phyloP scores from a whole-genome alignment of 805 yeast genomes.

The Isabelozyma gotoi region DNA sequence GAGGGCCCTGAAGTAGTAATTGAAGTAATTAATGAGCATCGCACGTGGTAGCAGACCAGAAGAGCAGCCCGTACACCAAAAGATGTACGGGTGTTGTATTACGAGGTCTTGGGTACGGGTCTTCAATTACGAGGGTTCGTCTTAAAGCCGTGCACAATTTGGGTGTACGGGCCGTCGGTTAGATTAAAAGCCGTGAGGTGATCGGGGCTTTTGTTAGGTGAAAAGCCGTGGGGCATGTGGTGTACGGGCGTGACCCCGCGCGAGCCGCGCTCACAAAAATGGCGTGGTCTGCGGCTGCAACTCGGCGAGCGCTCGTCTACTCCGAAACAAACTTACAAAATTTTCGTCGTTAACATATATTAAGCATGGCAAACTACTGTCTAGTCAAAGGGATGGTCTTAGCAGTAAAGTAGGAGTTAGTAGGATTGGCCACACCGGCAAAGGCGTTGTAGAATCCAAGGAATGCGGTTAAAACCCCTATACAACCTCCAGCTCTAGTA shows the following conservation, averaged over 20 bases:
- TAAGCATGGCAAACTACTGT: background rate
- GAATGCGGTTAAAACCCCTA: slow-evolving; percentile 41
- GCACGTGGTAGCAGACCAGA: too few relatives aligned
- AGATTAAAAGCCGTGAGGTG: too few relatives aligned
- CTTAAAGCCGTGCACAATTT: too few relatives aligned
- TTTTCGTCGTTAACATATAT: background rate
- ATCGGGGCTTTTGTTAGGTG: too few relatives aligned
- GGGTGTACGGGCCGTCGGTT: too few relatives aligned
- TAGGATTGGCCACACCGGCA: slow-evolving; percentile 35
- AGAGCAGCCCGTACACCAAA: too few relatives aligned
- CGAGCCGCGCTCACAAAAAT: too few relatives aligned
- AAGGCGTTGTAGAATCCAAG: slow-evolving; percentile 42
- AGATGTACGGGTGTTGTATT: too few relatives aligned
- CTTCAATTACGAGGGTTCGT: too few relatives aligned
- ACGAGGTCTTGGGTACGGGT: too few relatives aligned
- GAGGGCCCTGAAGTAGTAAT: background rate
- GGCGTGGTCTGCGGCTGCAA: background rate
- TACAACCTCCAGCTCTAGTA: slow-evolving; percentile 40
- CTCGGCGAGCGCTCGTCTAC: background rate
- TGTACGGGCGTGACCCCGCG: too few relatives aligned
- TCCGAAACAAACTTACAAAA: background rate
- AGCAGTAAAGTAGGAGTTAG: slow-evolving; percentile 36
- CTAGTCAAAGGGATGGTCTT: slow-evolving; percentile 23
- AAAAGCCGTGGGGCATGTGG: too few relatives aligned
- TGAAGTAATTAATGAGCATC: background rate